Evolutionary conservation across 1,284 basidiomycete genomes (phyloP), one percentile per base, ranked within the genome.

Genomic region (Ceratobasidium sp.): DNA sequence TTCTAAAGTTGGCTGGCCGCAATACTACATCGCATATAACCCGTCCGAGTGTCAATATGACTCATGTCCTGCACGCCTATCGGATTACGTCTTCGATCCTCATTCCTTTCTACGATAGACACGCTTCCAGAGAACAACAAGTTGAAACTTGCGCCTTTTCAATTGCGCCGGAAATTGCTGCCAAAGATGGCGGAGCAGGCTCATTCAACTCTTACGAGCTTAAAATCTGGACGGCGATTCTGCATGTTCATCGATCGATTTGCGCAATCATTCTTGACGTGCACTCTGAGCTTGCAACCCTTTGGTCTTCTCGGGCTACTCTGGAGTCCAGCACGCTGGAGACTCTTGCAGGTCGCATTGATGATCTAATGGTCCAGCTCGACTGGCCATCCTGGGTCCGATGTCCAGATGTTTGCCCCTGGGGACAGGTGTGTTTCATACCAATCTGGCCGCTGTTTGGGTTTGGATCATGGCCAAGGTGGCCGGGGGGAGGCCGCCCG

Each of bases 401-500:
- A 23, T 67, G 64, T 55, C 64, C 64, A 2, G 64, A 67, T 4
- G 64, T 67, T 21, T 67, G 64, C 32, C 28, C 64, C 2, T 67
- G 64, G 64, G 64, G 64, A 3, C 48, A 67, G 41, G 64, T 67
- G 2, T 67, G 64, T 30, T 67, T 39, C 28, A 41, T 67, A 28
- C 64, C 64, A 6, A 67, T 67, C 32, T 67, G 64, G 64, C 64
- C 64, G 21, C 43, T 67, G 41, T 41, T 67, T 28, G 50, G 64
- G 18, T 67, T 67, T 30, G 64, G 64, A 34, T 39, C 64, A 3
- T 39, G 64, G 64, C 43, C 60, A 9, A 34, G 21, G 2, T 32
- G n/a, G n/a, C 34, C 46, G 2, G 36, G n/a, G 8, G 36, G 50
- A 23, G 36, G 45, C 4, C 28, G 50, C 14, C 64, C 34, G 3